Evolutionary conservation across 495 filamentous ascomycete genomes (phyloP), one percentile per base, ranked within the genome.

Genomic region (Rostrohypoxylon terebratum): DNA sequence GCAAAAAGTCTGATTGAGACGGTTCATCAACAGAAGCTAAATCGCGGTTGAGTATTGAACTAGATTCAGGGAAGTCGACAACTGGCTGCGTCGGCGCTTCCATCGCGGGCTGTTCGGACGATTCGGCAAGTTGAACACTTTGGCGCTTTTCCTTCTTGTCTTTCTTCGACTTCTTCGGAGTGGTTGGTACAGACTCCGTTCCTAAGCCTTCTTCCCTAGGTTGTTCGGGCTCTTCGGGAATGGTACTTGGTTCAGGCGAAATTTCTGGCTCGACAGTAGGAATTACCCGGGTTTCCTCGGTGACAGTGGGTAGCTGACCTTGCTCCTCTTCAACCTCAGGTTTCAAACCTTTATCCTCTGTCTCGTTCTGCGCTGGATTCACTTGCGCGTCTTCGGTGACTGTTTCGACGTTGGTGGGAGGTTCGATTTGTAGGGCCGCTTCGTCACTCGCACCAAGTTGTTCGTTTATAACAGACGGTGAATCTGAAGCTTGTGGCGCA

Each of bases 81-180:
- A 14, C 48, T 16, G 16, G 42, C 8, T 76, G 65, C 51, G 6
- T 11, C 5, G 72, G 62, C 7, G 45, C 54, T 36, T 76, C 72
- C 48, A 66, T 71, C 47, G 57, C 21, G 34, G 9, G 38, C 25
- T 74, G 69, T 48, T 72, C 72, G 14, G 64, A 57, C 21, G 75
- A 62, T 9, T 75, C 75, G 28, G 66, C 59, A 16, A 73, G 61
- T 34, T 75, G 69, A 16, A 73, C 60, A 66, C 59, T 79, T 36
- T 78, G 76, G 40, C 59, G 77, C 42, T 68, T 71, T 57, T 79
- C 72, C 31, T 67, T 73, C 59, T 80, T 78, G 33, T 67, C 72
- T 68, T 79, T 76, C 47, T 77, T 76, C 8, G 75, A 62, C 13
- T 57, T 68, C 51, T 69, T 60, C 7, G 21, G 54, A 25, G 38